These are phyloP conservation scores for Leishmania aethiopica DNA, from an alignment of 208 protist species.

Conservation along the genomic window DNA sequence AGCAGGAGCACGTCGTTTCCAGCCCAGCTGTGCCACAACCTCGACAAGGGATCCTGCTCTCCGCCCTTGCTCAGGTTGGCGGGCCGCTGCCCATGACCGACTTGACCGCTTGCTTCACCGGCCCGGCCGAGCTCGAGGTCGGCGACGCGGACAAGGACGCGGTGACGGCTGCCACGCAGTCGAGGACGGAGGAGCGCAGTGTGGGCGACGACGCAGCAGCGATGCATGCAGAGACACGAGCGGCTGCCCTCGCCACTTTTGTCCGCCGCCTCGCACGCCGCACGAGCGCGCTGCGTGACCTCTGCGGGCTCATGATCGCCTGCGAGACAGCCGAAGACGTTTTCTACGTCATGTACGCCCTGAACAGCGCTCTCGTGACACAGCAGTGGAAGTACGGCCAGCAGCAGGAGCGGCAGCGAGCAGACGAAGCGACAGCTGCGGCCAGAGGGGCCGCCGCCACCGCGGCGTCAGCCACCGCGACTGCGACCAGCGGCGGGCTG, in stretches of 20 bases:
- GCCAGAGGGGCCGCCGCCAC: conserved; percentile 7
- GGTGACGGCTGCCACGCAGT: neutral
- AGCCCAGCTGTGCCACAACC: neutral
- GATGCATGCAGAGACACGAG: neutral
- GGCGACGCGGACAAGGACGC: neutral
- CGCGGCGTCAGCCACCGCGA: neutral
- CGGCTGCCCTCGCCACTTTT: conserved; percentile 1
- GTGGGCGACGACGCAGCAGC: neutral
- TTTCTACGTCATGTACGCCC: conserved; percentile 41
- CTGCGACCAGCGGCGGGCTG: conserved; percentile 18
- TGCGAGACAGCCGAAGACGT: conserved; percentile 57
- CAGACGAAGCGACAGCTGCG: neutral
- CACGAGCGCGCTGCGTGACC: conserved; percentile 51
- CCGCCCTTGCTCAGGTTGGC: neutral
- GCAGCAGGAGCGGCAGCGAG: conserved; percentile 17
- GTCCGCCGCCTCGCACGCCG: conserved; percentile 28
- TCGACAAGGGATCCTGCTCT: conserved; percentile 21
- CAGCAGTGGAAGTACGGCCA: conserved; percentile 22
- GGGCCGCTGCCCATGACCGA: conserved; percentile 17
- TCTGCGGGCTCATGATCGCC: conserved; percentile 50
- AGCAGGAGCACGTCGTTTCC: neutral
- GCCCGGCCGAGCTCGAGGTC: neutral
- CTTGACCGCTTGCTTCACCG: neutral
- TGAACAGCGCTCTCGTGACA: conserved; percentile 34
- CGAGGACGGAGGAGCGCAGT: neutral